Evolutionary conservation across 148 eudicot genomes (phyloP).

Genomic region (Fagopyrum esculentum): DNA sequence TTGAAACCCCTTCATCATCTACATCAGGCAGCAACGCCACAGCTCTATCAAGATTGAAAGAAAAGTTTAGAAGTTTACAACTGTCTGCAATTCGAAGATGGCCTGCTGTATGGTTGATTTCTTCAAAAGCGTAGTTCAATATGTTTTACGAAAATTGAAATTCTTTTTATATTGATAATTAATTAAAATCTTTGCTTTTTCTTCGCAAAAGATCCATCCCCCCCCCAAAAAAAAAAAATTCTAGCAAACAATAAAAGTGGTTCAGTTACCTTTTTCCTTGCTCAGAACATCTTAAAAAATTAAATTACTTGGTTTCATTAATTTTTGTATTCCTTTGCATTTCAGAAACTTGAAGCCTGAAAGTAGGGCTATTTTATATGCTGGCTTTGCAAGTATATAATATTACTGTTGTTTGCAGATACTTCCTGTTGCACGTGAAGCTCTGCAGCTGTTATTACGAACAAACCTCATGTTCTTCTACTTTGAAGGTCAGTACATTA

Average conservation of each 20-base stretch:
- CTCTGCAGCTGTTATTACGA: constrained; percentile 71
- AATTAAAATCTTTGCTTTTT: background rate
- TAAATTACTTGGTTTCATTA: background rate
- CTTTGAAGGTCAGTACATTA: constrained; percentile 69
- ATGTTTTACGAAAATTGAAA: background rate
- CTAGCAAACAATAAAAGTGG: background rate
- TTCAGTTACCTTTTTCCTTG: background rate
- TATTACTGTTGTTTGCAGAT: constrained; percentile 36
- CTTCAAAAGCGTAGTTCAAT: background rate
- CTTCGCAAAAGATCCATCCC: background rate
- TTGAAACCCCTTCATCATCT: constrained; percentile 37
- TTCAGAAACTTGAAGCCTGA: background rate
- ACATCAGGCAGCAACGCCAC: constrained; percentile 26
- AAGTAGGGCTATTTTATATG: background rate
- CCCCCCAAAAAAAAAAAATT: background rate
- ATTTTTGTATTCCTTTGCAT: background rate
- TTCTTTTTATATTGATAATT: background rate
- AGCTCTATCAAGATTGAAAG: constrained; percentile 46
- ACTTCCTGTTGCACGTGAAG: constrained; percentile 74
- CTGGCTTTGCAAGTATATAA: constrained; percentile 2
- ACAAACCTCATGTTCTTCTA: constrained; percentile 96
- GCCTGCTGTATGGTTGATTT: constrained; percentile 59
- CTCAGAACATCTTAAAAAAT: background rate
- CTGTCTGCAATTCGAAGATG: constrained; percentile 53
- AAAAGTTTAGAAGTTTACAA: constrained; percentile 43